Base-by-base conservation (phyloP, 1,139 yeast genomes). In the Sugiyamaella neomexicana region DNA sequence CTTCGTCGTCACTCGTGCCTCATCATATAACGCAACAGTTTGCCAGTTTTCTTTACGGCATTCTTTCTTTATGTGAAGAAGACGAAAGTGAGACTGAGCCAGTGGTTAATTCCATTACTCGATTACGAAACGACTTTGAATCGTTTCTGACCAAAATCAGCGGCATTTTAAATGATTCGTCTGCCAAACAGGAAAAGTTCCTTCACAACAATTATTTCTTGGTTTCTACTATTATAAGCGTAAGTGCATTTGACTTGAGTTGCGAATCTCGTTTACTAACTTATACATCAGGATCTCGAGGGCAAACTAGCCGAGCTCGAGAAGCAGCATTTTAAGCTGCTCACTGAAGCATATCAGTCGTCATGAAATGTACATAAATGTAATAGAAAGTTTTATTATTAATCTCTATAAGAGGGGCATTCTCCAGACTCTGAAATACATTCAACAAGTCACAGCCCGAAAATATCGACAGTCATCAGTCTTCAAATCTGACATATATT, bases 61-160 rank as follows among this genome's bases (percentile, higher is more conserved):
- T 91, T 31, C 74, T 90, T 54, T 82, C 82, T 50, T 72, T 91
- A 27, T 67, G 74, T 42, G 66, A 68, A 15, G 65, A 60, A 20
- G 67, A 63, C 16, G 64, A 67, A 17, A 58, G 66, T 17, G 70
- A 69, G 43, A 59, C 68, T 5, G 98, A 90, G 64, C 97, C 97
- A 0, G 74, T 91, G 7, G 80, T 80, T 44, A 81, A 80, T 56
- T 84, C 93, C 1, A 77, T 91, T 2, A 75, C 76, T 7, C 76
- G 97, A 55, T 72, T 93, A 42, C 73, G 91, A 51, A 83, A 82
- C 63, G 97, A 88, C 60, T 91, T 83, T 67, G 98, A 93, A 67
- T 81, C 81, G 31, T 78, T 83, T 1, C 71, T 93, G 66, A 87
- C 95, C 1, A 89, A 86, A 63, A 70, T 87, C 37, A 63, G 69